phyloP scores from a whole-genome alignment of 2,329 filamentous ascomycete species.

The Hypoxylon sp. region DNA sequence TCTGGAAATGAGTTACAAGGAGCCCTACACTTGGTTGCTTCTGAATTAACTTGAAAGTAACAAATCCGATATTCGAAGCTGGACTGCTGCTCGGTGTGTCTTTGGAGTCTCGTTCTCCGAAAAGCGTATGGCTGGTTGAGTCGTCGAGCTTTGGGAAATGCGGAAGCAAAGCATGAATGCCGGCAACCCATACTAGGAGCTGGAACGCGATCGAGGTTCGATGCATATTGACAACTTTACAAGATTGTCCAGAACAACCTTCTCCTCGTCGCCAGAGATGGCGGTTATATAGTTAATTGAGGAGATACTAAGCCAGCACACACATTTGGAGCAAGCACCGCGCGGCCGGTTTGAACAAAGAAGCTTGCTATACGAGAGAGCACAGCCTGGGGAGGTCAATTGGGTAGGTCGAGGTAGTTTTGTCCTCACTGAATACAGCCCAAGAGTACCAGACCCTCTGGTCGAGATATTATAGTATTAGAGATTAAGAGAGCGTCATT shows the following conservation, averaged over 20 bases:
- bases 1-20: slow-evolving; percentile 1
- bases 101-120: slow-evolving; percentile 17
- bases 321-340: slow-evolving; percentile 27
- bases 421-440: slow-evolving; percentile 36
- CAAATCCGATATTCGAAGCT: slow-evolving; percentile 41
- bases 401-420: slow-evolving; percentile 32
- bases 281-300: slow-evolving; percentile 23
- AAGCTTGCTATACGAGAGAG: slow-evolving; percentile 24
- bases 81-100: slow-evolving; percentile 12
- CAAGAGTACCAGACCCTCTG: slow-evolving; percentile 49
- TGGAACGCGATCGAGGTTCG: slow-evolving; percentile 54
- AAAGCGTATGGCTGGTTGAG: slow-evolving; percentile 2
- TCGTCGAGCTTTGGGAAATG: slow-evolving; percentile 41
- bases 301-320: slow-evolving; percentile 24
- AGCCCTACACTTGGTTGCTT: slow-evolving; percentile 51
- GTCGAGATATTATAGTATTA: slow-evolving; percentile 49
- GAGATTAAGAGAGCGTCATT: slow-evolving; percentile 48
- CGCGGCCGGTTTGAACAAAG: slow-evolving; percentile 17
- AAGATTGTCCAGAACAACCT: slow-evolving; percentile 18
- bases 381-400: slow-evolving; percentile 24
- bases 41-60: slow-evolving; percentile 59
- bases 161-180: slow-evolving; percentile 62
- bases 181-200: slow-evolving; percentile 61
- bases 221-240: slow-evolving; percentile 46
- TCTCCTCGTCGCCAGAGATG: slow-evolving; percentile 25